Conservation (phyloP, 202 grass and related monocot genomes). For the Sporobolus alterniflorus region DNA sequence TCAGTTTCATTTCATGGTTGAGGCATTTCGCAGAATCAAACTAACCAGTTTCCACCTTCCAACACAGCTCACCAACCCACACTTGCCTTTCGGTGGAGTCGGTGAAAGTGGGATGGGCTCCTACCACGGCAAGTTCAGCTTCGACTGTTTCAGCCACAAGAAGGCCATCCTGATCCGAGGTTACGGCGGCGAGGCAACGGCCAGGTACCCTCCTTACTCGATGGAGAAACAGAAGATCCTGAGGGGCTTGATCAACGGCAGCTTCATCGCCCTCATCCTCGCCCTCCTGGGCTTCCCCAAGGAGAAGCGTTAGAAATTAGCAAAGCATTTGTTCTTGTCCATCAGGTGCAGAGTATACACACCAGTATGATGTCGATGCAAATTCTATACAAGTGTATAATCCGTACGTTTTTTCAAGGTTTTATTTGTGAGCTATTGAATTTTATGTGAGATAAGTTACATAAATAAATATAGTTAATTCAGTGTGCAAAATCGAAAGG, state of each 20-base stretch:
- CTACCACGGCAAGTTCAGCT: conserved; percentile 91
- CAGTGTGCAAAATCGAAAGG: no score
- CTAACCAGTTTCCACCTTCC: not conserved
- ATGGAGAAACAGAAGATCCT: conserved; percentile 70
- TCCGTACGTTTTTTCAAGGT: not conserved
- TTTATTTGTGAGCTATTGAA: not conserved
- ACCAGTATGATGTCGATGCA: not conserved
- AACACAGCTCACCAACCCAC: conserved; percentile 61
- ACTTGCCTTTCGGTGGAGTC: conserved; percentile 82
- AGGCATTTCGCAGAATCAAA: not conserved
- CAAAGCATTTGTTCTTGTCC: not conserved
- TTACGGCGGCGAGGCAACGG: conserved; percentile 51
- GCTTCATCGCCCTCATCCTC: conserved; percentile 68
- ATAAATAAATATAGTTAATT: not conserved
- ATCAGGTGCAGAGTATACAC: not conserved
- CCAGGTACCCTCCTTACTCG: conserved; percentile 90
- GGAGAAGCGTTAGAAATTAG: conserved; percentile 38
- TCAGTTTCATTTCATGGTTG: not conserved
- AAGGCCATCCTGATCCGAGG: conserved; percentile 70
- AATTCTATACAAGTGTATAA: not conserved
- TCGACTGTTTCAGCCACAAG: conserved; percentile 88
- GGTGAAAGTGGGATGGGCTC: conserved; percentile 84
- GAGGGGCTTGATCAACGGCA: conserved; percentile 72
- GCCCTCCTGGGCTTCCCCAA: conserved; percentile 64
- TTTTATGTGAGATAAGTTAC: not conserved